Base-by-base conservation (phyloP, 768 basidiomycete genomes). In the Lentinula lateritia region DNA sequence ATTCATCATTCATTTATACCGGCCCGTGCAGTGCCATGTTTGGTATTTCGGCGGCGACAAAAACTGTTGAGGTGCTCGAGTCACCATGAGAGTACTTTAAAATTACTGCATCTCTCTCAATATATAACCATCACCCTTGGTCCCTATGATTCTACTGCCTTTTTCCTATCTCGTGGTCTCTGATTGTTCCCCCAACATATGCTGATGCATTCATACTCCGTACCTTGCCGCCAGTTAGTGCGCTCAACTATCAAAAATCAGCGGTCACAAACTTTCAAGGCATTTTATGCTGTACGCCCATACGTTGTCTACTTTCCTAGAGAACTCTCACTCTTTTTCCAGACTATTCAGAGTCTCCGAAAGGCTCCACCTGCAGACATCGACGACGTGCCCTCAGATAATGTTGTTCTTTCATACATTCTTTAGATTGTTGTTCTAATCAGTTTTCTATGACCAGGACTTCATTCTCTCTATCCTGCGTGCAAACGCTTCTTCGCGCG, bases 401-500 rank as follows among this genome's bases (percentile, higher is more conserved):
- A 85, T 70, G 86, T 84, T 65, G 42, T 57, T 36, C 38, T 28
- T 23, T 53, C 52, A n/a, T 32, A 38, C 41, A 42, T 62, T 6
- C 36, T 50, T 50, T 50, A 35, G 28, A 23, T 23, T 23, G 23
- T 2, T 35, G 41, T 28, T 58, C 58, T 52, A 20, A 54, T 41
- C 64, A 16, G 53, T 61, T 59, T 52, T 7, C 35, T 63, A 15
- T 71, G 1, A 20, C 9, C 46, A 98, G 94, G 97, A 98, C 72
- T 95, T 99, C 69, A 95, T 99, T 69, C 76, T 98, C 60, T 97
- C 95, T 36, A 91, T 99, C 68, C 80, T 99, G 56, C 88, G 90
- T 58, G 89, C 97, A 34, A 93, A 92, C 63, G 96, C 97, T 12
- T 98, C 96, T 1, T 73, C 89, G 57, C 81, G 97, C 65, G 97